phyloP scores from a whole-genome alignment of 345 rosid species.

The Alliaria petiolata region DNA sequence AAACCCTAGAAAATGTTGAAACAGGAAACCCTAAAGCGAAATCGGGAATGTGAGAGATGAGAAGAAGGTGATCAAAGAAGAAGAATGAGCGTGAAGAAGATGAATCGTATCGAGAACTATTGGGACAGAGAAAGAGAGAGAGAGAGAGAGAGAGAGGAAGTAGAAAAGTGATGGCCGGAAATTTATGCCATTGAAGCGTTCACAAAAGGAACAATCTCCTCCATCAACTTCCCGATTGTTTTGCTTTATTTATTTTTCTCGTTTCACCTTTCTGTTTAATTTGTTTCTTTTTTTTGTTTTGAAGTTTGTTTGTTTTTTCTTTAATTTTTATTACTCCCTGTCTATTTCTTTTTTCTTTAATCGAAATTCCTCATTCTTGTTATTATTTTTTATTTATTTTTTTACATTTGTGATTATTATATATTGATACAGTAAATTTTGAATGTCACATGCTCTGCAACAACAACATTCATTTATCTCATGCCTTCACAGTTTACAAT shows the following conservation, averaged over 20 bases:
- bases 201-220: constrained; percentile 52
- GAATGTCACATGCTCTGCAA: not conserved
- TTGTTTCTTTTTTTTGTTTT: not conserved
- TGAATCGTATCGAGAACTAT: not conserved
- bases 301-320: not conserved
- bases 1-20: not conserved
- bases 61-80: not conserved
- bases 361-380: too few species aligned
- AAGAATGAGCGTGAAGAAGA: not conserved
- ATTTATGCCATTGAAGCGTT: constrained; percentile 77
- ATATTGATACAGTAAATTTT: too few species aligned
- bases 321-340: not conserved
- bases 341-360: too few species aligned
- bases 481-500: not conserved
- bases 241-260: not conserved
- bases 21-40: constrained; percentile 16
- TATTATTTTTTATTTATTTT: too few species aligned
- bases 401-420: too few species aligned
- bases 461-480: not conserved
- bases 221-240: constrained; percentile 40
- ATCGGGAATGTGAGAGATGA: constrained; percentile 1
- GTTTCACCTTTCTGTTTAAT: not conserved
- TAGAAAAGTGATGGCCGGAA: constrained; percentile 40
- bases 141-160: constrained; percentile 2
- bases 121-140: not conserved